These are phyloP conservation scores for Haematococcus sp. DNA, from an alignment of 139 green algal genomes.

Conservation along the genomic window DNA sequence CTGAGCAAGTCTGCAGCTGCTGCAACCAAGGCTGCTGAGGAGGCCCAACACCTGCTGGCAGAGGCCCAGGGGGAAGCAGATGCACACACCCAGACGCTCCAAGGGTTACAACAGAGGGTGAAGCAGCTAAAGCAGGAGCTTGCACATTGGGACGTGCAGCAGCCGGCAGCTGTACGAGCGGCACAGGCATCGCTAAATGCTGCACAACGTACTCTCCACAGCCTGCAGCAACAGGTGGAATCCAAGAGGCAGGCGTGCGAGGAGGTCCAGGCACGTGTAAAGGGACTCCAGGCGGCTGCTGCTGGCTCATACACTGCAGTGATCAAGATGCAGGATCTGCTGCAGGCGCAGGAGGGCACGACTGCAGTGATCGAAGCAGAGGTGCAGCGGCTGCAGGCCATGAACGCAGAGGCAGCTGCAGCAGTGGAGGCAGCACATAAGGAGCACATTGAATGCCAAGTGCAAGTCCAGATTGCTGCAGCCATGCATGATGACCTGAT, in stretches of 20 bases:
- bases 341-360: not conserved
- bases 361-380: no score
- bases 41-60: not conserved
- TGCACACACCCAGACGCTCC: not conserved
- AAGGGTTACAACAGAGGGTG: not conserved
- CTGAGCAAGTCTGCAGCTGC: no score
- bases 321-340: not conserved
- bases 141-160: no score
- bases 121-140: not conserved
- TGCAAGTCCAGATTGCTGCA: conserved; percentile 1
- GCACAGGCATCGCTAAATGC: not conserved
- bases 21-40: not conserved
- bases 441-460: conserved; percentile 1
- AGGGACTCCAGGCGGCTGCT: not conserved
- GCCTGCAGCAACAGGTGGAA: not conserved
- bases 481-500: not conserved
- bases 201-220: not conserved
- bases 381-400: no score
- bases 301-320: not conserved
- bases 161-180: no score
- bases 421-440: not conserved
- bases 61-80: not conserved
- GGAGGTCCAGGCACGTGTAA: not conserved
- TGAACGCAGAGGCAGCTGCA: not conserved
- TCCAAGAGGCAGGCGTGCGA: not conserved